Percentiles rank a stretch among this genome's conserved stretches.
phyloP scores from a whole-genome alignment of 2,329 filamentous ascomycete genomes.

The Talaromyces sp. region DNA sequence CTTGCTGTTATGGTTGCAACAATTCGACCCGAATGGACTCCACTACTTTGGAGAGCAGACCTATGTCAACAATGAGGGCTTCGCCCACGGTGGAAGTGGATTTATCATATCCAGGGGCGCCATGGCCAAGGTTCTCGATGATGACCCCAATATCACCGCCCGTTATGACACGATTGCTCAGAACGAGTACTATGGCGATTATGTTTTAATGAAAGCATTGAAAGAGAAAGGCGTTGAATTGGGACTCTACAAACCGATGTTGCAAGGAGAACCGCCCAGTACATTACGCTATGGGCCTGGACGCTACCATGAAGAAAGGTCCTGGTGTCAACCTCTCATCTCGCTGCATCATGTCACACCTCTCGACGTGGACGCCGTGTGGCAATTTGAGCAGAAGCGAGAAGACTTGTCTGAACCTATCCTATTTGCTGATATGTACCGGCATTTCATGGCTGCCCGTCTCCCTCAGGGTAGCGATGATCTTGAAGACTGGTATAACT shows the following conservation, averaged over 20 bases:
- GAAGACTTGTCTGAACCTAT: conserved; percentile 32
- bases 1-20: conserved; percentile 46
- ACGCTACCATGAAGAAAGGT: conserved; percentile 23
- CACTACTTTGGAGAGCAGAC: conserved; percentile 51
- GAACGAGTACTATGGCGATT: conserved; percentile 50
- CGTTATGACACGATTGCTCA: conserved; percentile 43
- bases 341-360: conserved; percentile 54
- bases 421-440: conserved; percentile 48
- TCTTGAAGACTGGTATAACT: conserved; percentile 51
- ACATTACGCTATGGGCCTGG: conserved; percentile 42
- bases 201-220: conserved; percentile 45
- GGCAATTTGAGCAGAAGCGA: conserved; percentile 50
- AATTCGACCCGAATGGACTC: conserved; percentile 40
- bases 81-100: conserved; percentile 55
- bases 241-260: conserved; percentile 44
- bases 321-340: conserved; percentile 55
- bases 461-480: conserved; percentile 29
- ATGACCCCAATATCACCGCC: conserved; percentile 43
- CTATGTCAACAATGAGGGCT: conserved; percentile 40
- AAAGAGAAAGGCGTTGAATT: conserved; percentile 46
- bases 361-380: conserved; percentile 48
- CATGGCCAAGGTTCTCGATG: conserved; percentile 45
- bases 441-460: conserved; percentile 45
- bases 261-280: conserved; percentile 53
- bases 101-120: conserved; percentile 47